Base-by-base conservation (phyloP, 2,329 filamentous ascomycete species). In the Aureobasidium sp. region DNA sequence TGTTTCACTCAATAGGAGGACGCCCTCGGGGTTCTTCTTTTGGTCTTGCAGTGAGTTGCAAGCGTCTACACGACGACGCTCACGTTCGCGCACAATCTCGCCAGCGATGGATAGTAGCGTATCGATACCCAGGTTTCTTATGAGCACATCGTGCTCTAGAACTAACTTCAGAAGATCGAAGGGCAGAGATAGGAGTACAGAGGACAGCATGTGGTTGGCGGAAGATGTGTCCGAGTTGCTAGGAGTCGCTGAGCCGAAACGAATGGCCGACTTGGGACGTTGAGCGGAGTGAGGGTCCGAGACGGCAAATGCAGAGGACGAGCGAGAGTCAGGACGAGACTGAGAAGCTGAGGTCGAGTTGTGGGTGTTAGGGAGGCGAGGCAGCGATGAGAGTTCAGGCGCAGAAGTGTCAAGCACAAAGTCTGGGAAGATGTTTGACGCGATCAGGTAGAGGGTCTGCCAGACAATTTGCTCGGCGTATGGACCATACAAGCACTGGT, bases 121-220 rank as follows among this genome's bases (percentile, higher is more conserved):
- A 2, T 45, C 40, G 2, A 44, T 17, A 58, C 71, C 70, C 16
- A 75, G 60, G 29, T 68, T 68, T 16, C 63, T 67, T 37, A 78
- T 79, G 7, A 83, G 73, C 22, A 74, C 74, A 11, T 72, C 74
- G 47, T 81, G 80, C 60, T 86, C 83, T 29, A 90, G 72, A 1
- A 88, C 68, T 55, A 76, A 75, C 66, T 85, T 83, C 21, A 90
- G 72, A 24, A 84, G 71, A 12, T 77, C 71, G 59, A 86, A 86
- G 0, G 86, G 86, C 5, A 90, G 70, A 35, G 86, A 87, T 49
- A 88, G 70, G 2, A 90, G 71, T 19, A 88, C 71, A 24, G 79
- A 81, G 0, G 86, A 89, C 4, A 90, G 69, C 0, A 77, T 67
- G 0, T 73, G 72, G 21, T 76, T 74, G 25, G 74, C 58, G 4